Base-by-base conservation (phyloP, 164 flowering plant species). In the Echeveria elegans region DNA sequence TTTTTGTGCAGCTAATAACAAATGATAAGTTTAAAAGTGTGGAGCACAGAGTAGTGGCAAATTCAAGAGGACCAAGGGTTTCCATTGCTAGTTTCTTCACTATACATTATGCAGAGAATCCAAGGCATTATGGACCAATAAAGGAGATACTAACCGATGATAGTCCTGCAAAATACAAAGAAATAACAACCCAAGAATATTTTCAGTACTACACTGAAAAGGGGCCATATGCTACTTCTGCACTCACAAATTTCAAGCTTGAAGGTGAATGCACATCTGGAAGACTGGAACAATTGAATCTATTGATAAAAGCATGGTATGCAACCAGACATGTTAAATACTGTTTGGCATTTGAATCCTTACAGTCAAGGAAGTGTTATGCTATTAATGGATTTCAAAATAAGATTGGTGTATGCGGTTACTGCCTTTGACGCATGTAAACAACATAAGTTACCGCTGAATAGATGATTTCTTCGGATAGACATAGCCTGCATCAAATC, bases 1-100 rank as follows among this genome's bases (percentile, higher is more conserved):
- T 14, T 43, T 18, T 11, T 43, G 47, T 50, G 16, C 69, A 67
- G 69, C 62, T 67, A 6, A 34, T 67, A 67, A 47, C 69, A 23
- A 67, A 67, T 9, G 62, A 67, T 41, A 53, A 19, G 45, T 67
- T 67, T 23, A 58, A 56, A 29, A 68, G 70, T 9, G 52, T 68
- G 23, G 64, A 56, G 53, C 70, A 68, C 31, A 68, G 70, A 24
- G 63, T 67, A 1, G 18, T 67, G n/a, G 70, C 64, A 2, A 68
- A 14, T 2, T 16, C 30, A 6, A 5, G 15, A 28, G 47, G 12
- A 5, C 43, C 70, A 36, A 56, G 70, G 61, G 38, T 68, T 16
- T 68, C 70, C 6, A 23, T 68, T 10, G 64, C 53, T 0, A 1
- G 64, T 24, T 68, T 68, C 45, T 58, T 56, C 50, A 68, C 34